A percentile compares a stretch with the other conserved stretches of the same genome.
phyloP scores from a whole-genome alignment of 176 grass and related monocot species.

The Oryza glaberrima region DNA sequence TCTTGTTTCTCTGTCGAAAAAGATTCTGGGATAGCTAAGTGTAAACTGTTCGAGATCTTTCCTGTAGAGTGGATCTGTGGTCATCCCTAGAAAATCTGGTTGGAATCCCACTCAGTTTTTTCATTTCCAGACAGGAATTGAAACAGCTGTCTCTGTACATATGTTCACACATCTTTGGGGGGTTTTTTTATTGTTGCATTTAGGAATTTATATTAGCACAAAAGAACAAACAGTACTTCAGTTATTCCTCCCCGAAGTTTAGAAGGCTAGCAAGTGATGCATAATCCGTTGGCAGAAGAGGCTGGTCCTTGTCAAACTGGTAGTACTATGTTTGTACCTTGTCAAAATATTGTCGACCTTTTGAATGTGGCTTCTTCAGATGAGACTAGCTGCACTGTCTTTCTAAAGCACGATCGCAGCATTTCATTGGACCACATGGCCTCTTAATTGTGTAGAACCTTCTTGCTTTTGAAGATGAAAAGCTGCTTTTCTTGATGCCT shows the following conservation, averaged over 20 bases:
- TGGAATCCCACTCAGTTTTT: background rate
- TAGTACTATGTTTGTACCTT: constrained; percentile 4
- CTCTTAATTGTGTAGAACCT: constrained; percentile 36
- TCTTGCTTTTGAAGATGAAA: constrained; percentile 44
- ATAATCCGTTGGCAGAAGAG: background rate
- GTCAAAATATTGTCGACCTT: constrained; percentile 10
- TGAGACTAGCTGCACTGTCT: constrained; percentile 1
- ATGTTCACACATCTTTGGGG: background rate
- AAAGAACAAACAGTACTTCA: background rate
- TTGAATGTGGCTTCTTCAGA: constrained; percentile 12
- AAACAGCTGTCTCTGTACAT: background rate
- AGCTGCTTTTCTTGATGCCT: constrained; percentile 23
- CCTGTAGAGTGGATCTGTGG: background rate
- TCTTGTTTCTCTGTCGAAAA: background rate
- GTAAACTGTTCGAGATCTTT: background rate
- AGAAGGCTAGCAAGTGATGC: constrained; percentile 18
- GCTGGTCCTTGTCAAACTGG: constrained; percentile 25
- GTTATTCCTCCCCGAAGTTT: constrained; percentile 9
- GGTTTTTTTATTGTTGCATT: background rate
- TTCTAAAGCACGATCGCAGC: constrained; percentile 24
- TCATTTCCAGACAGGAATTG: background rate
- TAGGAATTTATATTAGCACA: background rate
- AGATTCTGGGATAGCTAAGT: constrained; percentile 2
- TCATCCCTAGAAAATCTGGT: background rate
- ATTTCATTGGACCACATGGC: constrained; percentile 39